phyloP scores from a whole-genome alignment of 345 rosid species.

The Pugionium cornutum region DNA sequence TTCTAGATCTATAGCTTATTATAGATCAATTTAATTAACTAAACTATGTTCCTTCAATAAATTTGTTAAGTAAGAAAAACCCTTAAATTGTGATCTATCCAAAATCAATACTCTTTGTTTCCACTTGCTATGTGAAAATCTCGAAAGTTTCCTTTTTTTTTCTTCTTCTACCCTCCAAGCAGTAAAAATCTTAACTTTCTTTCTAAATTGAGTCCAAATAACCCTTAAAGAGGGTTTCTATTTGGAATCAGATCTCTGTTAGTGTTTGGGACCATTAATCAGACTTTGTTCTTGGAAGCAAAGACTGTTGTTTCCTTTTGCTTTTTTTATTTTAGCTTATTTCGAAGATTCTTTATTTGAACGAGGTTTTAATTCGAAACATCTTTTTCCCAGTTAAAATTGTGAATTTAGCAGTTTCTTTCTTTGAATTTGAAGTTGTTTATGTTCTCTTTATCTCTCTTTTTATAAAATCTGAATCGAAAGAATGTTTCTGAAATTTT shows the following conservation, averaged over 20 bases:
- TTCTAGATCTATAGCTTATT: conserved; percentile 21
- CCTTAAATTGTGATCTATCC: not conserved
- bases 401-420: conserved; percentile 25
- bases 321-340: not conserved
- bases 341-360: conserved; percentile 33
- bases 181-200: too few relatives aligned
- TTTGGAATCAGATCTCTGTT: conserved; percentile 32
- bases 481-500: conserved; percentile 48
- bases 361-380: not conserved
- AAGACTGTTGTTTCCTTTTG: conserved; percentile 22
- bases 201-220: not conserved
- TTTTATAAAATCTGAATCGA: conserved; percentile 31
- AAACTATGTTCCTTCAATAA: not conserved
- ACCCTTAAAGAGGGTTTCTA: conserved; percentile 8
- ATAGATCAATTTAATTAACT: not conserved
- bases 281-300: conserved; percentile 36
- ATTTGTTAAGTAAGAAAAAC: not conserved
- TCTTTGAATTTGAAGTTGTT: conserved; percentile 11
- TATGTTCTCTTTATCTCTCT: conserved; percentile 10
- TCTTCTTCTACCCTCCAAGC: too few relatives aligned
- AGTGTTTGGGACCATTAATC: conserved; percentile 27
- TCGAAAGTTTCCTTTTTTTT: too few relatives aligned
- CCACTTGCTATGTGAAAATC: conserved; percentile 16
- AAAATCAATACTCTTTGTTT: not conserved
- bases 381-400: not conserved